Conservation (phyloP, 257 asterid genomes). For the Fraxinus anomala region DNA sequence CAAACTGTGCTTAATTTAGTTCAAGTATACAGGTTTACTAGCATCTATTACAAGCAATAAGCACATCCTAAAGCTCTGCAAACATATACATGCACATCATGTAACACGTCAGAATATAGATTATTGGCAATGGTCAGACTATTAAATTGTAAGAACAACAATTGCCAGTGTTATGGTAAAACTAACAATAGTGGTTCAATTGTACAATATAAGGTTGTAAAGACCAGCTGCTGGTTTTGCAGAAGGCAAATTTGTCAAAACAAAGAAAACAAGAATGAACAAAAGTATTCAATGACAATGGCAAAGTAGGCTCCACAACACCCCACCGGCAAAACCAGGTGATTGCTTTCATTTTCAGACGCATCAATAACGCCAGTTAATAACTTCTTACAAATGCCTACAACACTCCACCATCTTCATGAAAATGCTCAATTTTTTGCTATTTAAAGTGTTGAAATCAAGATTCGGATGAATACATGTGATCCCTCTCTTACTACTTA, state of each 20-base stretch:
- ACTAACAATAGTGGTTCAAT: not conserved
- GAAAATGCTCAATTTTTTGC: not conserved
- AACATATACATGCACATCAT: slow-evolving; percentile 1
- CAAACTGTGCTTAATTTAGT: not conserved
- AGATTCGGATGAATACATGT: not conserved
- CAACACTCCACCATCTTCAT: not conserved
- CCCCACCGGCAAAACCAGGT: not conserved
- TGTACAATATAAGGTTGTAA: not conserved
- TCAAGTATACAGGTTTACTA: not conserved
- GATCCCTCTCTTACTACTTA: not conserved
- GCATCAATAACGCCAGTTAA: not conserved
- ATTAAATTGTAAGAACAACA: not conserved
- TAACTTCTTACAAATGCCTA: not conserved
- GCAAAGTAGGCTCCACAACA: not conserved
- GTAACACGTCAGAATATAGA: not conserved
- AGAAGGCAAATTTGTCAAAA: slow-evolving; percentile 12
- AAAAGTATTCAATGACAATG: not conserved
- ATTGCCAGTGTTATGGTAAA: not conserved
- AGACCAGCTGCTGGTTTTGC: not conserved
- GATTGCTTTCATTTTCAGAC: slow-evolving; percentile 16
- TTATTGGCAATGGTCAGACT: not conserved
- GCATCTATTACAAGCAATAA: not conserved
- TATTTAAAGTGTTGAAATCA: not conserved
- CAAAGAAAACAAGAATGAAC: not conserved
- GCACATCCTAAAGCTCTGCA: not conserved